Evolutionary conservation across 176 grass and related monocot species (phyloP).

Genomic region (Miscanthus lutarioriparius): DNA sequence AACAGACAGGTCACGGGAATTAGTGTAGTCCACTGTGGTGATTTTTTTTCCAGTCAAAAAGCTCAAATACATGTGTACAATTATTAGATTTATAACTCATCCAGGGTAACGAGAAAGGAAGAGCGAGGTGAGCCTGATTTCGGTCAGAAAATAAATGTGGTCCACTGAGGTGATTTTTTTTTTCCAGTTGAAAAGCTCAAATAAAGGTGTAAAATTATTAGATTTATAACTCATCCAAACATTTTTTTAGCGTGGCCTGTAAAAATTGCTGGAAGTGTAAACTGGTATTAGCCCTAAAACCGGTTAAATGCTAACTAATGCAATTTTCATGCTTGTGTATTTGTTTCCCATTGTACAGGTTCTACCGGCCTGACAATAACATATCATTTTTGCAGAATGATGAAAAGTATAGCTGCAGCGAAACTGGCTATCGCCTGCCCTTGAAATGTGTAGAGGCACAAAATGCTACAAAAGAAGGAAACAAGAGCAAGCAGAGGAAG

Average conservation of each 20-base stretch:
- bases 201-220: background rate
- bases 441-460: conserved; percentile 70
- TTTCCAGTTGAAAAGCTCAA: background rate
- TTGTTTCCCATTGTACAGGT: background rate
- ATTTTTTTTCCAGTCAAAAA: too few relatives aligned
- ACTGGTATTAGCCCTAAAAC: background rate
- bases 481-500: conserved; percentile 61
- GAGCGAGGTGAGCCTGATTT: too few relatives aligned
- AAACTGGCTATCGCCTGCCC: conserved; percentile 89
- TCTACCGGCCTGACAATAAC: background rate
- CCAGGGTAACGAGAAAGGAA: too few relatives aligned
- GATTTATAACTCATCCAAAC: background rate
- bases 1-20: background rate
- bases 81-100: too few relatives aligned
- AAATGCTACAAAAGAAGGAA: conserved; percentile 53
- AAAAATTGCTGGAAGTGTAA: background rate
- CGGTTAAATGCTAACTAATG: background rate
- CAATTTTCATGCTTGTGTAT: conserved; percentile 20
- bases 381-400: conserved; percentile 55
- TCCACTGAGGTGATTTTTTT: background rate
- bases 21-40: too few relatives aligned
- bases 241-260: background rate
- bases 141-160: background rate
- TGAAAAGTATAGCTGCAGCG: conserved; percentile 86
- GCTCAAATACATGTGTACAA: too few relatives aligned